Base-by-base conservation (phyloP, 495 filamentous ascomycete genomes). In the Cudoniella acicularis region DNA sequence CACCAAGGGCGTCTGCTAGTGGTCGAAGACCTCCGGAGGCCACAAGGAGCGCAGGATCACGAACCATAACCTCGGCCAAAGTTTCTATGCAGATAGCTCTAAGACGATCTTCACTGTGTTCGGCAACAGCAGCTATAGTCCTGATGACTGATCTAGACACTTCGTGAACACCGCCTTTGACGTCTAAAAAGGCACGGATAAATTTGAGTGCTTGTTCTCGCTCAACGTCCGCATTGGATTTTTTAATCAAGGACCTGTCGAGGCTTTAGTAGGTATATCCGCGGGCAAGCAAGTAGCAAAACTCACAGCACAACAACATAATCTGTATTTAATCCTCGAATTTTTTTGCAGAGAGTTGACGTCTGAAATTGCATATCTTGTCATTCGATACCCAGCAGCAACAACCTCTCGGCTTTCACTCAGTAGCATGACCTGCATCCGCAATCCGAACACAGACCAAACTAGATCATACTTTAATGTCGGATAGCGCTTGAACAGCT, bases 161-260 rank as follows among this genome's bases (percentile, higher is more conserved):
- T 69, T 98, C 94, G 47, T 79, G 79, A 4, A 95, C 87, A 13
- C 94, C 94, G 62, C 90, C 91, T 67, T 97, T 96, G 64, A 98
- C 90, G 62, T 98, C 95, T 22, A 98, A 76, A 70, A 98, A 98
- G 6, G 92, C 90, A 56, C 94, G 83, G 22, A 97, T 89, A 72
- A 98, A 97, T 69, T 98, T 98, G 62, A 98, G 72, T 0, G 94
- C 94, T 72, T 98, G 94, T 69, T 98, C 94, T 48, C 94, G 85
- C 73, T 98, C 94, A 46, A 98, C 90, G 68, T 91, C 94, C 10
- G 93, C 88, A 68, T 96, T 97, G 68, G 90, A 88, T 67, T 97
- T 92, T 68, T 97, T 97, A 60, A 92, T 88, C 23, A 98, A 79
- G 8, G 94, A 96, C 58, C 83, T 83, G 49, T n/a, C 6, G 18